These are phyloP conservation scores for Zostera marina DNA, from an alignment of 116 monocot genomes.

Conservation along the genomic window DNA sequence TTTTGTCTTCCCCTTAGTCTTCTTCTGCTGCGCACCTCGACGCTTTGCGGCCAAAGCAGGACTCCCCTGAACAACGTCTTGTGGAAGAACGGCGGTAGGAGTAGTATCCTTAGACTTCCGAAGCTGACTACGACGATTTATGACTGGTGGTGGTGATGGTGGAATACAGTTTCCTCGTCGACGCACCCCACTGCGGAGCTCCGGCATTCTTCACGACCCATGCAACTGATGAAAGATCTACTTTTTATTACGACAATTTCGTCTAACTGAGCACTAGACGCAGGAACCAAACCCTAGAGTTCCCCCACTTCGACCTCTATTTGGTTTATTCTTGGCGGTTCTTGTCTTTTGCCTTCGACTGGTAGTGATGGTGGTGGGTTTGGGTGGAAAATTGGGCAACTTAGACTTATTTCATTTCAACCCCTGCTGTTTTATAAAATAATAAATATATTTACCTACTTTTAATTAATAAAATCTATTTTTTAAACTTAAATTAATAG, in stretches of 20 bases:
- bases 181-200: constrained; percentile 54
- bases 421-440: too few relatives aligned
- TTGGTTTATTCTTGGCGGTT: background rate
- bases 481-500: too few relatives aligned
- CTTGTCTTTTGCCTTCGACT: background rate
- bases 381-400: background rate
- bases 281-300: background rate
- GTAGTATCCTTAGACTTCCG: constrained; percentile 16
- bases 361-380: background rate
- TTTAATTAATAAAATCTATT: too few relatives aligned
- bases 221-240: constrained; percentile 17
- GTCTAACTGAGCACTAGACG: background rate
- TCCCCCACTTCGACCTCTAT: background rate
- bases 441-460: too few relatives aligned
- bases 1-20: constrained; percentile 8
- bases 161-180: constrained; percentile 29
- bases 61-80: constrained; percentile 1
- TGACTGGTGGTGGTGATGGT: constrained; percentile 8
- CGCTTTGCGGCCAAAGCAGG: constrained; percentile 3
- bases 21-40: constrained; percentile 1
- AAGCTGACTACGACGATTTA: constrained; percentile 1
- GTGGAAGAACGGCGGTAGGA: background rate
- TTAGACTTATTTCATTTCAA: background rate
- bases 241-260: background rate
- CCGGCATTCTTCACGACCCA: constrained; percentile 59